A percentile compares a stretch with the other conserved stretches of the same genome.
Conservation (phyloP, 2,329 filamentous ascomycete genomes). For the Paracorniculantispora psalliotae region DNA sequence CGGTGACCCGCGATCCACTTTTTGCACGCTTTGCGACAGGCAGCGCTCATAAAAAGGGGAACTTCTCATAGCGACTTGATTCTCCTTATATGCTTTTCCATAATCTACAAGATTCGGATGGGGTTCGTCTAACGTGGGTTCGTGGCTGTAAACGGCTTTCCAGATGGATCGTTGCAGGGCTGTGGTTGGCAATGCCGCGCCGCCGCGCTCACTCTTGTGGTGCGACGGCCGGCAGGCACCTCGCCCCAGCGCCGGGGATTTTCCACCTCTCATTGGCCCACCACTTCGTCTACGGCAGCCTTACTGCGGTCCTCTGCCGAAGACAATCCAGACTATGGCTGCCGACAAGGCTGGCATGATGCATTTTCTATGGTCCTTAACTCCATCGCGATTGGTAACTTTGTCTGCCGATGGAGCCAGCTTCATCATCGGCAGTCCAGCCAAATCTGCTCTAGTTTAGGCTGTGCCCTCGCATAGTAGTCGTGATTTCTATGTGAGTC, state of each 20-base stretch:
- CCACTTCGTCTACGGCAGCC: neutral
- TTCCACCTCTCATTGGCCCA: neutral
- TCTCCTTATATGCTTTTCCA: neutral
- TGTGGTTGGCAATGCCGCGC: neutral
- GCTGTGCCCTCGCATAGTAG: neutral
- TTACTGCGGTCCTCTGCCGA: neutral
- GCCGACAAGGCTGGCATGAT: neutral
- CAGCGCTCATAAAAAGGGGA: neutral
- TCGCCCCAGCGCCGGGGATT: neutral
- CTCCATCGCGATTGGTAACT: neutral
- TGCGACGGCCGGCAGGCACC: too few relatives aligned
- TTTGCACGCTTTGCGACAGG: neutral
- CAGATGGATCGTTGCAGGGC: neutral
- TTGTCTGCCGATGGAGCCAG: neutral
- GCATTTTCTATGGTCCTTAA: neutral
- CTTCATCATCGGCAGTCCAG: neutral
- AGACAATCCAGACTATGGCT: neutral
- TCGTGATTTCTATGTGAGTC: neutral
- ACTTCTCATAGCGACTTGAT: neutral
- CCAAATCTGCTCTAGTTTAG: neutral
- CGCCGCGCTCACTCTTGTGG: neutral
- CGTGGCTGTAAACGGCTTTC: neutral
- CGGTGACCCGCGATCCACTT: neutral
- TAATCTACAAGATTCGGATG: neutral
- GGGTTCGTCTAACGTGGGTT: neutral